Percentiles rank a stretch among this genome's conserved stretches.
Evolutionary conservation across 805 yeast species (phyloP).

Genomic region (Wickerhamiella dianesei): DNA sequence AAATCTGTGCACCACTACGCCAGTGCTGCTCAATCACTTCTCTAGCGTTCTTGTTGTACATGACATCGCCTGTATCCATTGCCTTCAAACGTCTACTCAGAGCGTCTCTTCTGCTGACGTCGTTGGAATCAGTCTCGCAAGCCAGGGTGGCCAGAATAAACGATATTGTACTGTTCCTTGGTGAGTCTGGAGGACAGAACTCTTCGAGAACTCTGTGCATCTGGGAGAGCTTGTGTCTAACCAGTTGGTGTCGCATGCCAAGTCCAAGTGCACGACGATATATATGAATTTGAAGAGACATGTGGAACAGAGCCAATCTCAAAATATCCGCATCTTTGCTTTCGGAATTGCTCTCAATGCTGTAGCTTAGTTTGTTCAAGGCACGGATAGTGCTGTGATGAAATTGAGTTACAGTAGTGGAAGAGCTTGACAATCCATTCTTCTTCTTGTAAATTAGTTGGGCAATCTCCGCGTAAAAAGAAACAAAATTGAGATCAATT

Average conservation of each 20-base stretch:
- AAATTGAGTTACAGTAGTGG: background rate
- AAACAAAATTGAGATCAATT: background rate
- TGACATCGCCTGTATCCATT: background rate
- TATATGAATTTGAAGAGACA: background rate
- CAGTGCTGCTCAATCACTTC: background rate
- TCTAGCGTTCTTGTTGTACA: background rate
- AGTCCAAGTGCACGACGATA: background rate
- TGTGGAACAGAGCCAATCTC: background rate
- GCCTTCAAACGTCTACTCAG: background rate
- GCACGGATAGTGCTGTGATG: background rate
- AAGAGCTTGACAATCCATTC: background rate
- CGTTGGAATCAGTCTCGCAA: background rate
- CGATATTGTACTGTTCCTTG: background rate
- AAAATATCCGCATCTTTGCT: background rate
- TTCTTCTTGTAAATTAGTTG: background rate
- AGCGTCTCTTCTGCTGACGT: background rate
- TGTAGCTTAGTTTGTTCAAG: background rate
- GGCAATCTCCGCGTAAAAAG: background rate
- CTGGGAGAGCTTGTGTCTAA: background rate
- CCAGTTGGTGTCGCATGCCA: background rate
- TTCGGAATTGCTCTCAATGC: background rate
- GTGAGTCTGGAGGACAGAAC: background rate
- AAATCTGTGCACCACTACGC: background rate
- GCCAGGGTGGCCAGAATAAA: background rate
- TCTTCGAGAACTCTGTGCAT: background rate